Evolutionary conservation across 129 eudicot genomes (phyloP).

Genomic region (Saussurea involucrata): DNA sequence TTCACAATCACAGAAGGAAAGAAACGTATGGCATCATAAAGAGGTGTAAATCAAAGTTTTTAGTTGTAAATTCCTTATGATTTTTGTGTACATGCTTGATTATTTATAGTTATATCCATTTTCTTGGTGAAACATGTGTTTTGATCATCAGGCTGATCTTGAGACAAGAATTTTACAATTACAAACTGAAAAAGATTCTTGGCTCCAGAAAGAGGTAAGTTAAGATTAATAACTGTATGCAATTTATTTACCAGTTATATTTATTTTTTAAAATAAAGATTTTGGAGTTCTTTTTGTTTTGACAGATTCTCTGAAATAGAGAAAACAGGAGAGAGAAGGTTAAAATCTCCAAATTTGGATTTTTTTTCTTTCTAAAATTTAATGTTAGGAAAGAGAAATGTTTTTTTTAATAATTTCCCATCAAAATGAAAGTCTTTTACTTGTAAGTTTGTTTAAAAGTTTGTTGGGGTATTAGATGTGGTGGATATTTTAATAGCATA

Average conservation of each 20-base stretch:
- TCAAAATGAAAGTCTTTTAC: background rate
- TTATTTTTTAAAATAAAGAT: background rate
- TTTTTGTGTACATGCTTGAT: background rate
- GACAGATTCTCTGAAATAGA: background rate
- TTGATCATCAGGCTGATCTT: constrained; percentile 46
- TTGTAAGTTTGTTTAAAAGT: background rate
- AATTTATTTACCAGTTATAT: background rate
- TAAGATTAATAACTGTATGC: constrained; percentile 3
- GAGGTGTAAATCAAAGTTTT: constrained; percentile 27
- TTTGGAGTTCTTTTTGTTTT: background rate
- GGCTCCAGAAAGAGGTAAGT: constrained; percentile 77
- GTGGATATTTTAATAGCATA: too few relatives aligned
- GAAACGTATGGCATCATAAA: constrained; percentile 24
- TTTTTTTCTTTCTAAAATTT: too few relatives aligned
- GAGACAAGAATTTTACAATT: constrained; percentile 43
- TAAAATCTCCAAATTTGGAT: background rate
- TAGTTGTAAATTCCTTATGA: background rate
- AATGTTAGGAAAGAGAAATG: background rate
- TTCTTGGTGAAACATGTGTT: background rate
- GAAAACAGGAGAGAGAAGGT: background rate
- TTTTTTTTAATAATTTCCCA: background rate
- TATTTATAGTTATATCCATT: background rate
- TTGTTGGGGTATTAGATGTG: background rate
- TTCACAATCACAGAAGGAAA: constrained; percentile 28
- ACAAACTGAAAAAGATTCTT: constrained; percentile 48